Evolutionary conservation across 2,329 filamentous ascomycete species (phyloP).

Genomic region (Curvularia eragrostidis): DNA sequence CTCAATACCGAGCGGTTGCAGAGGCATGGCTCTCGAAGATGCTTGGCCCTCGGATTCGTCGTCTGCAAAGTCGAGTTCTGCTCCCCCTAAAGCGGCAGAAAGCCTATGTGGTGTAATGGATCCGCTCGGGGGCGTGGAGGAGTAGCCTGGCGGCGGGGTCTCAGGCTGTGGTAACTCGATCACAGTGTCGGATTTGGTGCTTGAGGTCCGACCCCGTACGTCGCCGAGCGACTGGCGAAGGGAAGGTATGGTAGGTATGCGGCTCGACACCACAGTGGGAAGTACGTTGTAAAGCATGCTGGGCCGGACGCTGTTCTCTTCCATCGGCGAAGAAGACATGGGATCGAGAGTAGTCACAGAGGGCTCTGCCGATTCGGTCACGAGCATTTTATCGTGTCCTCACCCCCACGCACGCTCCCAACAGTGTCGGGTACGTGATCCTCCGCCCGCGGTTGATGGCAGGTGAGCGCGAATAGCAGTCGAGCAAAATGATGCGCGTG

Average conservation of each 20-base stretch:
- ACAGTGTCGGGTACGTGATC: not conserved
- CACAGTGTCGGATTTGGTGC: slow-evolving; percentile 26
- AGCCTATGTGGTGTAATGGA: slow-evolving; percentile 27
- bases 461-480: slow-evolving; percentile 4
- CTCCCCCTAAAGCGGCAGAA: slow-evolving; percentile 27
- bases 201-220: slow-evolving; percentile 28
- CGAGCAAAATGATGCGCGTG: not conserved
- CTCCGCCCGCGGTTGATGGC: slow-evolving; percentile 1
- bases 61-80: slow-evolving; percentile 33
- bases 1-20: slow-evolving; percentile 32
- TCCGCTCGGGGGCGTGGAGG: slow-evolving; percentile 35
- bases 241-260: slow-evolving; percentile 60
- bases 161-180: slow-evolving; percentile 30
- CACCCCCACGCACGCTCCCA: slow-evolving; percentile 9
- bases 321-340: slow-evolving; percentile 13
- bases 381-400: slow-evolving; percentile 26
- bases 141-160: slow-evolving; percentile 50
- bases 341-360: slow-evolving; percentile 17
- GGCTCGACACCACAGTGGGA: slow-evolving; percentile 60
- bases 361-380: not conserved
- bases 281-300: slow-evolving; percentile 63
- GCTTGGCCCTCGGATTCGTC: slow-evolving; percentile 33
- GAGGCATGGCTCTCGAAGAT: slow-evolving; percentile 29
- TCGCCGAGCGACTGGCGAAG: slow-evolving; percentile 50
- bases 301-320: slow-evolving; percentile 28